phyloP scores from a whole-genome alignment of 495 filamentous ascomycete genomes.

The Pyrenopolyporus hunteri region DNA sequence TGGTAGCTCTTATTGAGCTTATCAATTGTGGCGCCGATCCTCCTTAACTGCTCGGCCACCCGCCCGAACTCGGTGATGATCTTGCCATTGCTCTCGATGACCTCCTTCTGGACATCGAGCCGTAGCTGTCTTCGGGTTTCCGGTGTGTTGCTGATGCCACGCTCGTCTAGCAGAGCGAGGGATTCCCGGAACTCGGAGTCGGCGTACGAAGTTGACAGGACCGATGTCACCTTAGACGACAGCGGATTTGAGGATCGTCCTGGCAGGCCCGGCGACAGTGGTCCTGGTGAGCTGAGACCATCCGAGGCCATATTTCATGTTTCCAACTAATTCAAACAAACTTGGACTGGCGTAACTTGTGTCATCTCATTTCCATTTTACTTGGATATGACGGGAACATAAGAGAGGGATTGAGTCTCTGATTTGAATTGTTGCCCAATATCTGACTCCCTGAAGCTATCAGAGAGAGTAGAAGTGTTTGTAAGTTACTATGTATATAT shows the following conservation, averaged over 20 bases:
- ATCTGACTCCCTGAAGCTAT: too few species aligned
- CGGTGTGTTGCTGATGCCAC: constrained; percentile 73
- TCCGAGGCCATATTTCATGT: constrained; percentile 37
- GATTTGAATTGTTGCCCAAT: too few species aligned
- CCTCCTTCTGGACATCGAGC: constrained; percentile 87
- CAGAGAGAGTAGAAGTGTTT: background rate
- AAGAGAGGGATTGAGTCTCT: background rate
- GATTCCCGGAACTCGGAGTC: constrained; percentile 92
- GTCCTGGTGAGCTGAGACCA: constrained; percentile 32
- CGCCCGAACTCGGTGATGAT: constrained; percentile 89
- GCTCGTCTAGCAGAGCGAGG: constrained; percentile 74
- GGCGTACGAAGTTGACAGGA: constrained; percentile 90
- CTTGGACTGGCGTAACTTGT: background rate
- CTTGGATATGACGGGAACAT: background rate
- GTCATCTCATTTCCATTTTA: constrained; percentile 8
- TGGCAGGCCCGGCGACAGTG: too few species aligned
- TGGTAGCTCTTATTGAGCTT: constrained; percentile 81
- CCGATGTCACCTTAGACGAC: constrained; percentile 75
- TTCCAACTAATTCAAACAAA: constrained; percentile 12
- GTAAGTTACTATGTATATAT: background rate
- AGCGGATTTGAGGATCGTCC: constrained; percentile 60
- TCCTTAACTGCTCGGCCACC: constrained; percentile 91
- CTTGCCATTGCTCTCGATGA: constrained; percentile 90
- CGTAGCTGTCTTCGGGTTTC: constrained; percentile 81
- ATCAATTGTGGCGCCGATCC: constrained; percentile 78